Base-by-base conservation (phyloP, 257 asterid genomes). In the Apocynum venetum region DNA sequence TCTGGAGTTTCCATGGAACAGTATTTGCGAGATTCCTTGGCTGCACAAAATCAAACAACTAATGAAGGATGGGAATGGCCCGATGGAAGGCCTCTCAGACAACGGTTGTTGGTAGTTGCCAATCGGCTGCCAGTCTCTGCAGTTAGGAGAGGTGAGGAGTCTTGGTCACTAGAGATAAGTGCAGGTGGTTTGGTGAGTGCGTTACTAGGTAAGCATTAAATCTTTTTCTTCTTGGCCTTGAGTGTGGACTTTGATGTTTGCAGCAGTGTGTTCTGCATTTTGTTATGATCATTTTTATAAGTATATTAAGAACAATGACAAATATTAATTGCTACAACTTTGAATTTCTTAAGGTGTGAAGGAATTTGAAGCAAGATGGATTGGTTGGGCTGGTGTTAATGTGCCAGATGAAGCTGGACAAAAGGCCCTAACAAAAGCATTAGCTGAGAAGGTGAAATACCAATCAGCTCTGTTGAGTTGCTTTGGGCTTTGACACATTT, bases 161-260 rank as follows among this genome's bases (percentile, higher is more conserved):
- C 97, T 36, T 96, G 99, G 99, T 87, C 97, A 11, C 84, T 96
- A 71, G 98, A 96, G 85, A 89, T 96, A 73, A 96, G 99, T 84
- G 98, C 97, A 0, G 99, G 99, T n/a, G 99, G 99, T 82, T 88
- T 96, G 19, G 99, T 96, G 81, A 93, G 92, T 72, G 99, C 98
- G 60, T 96, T 96, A 85, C 90, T 96, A 3, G 99, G 99, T 96
- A 85, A 90, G 97, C 46, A 57, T 68, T 1, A 19, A 51, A 36
- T 40, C 56, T 78, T 80, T 46, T 79, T 56, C 70, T 31, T n/a
- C 59, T 43, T 3, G 8, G 13, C 68, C 67, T 31, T 13, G 47
- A 43, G 12, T 44, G 14, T 66, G 25, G 7, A 20, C 41, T 2
- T 77, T 68, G 52, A 43, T 43, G 53, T 51, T 53, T 11, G 41